Conservation (phyloP, 352 stramenopile species). For the Elongisporangium senticosum region DNA sequence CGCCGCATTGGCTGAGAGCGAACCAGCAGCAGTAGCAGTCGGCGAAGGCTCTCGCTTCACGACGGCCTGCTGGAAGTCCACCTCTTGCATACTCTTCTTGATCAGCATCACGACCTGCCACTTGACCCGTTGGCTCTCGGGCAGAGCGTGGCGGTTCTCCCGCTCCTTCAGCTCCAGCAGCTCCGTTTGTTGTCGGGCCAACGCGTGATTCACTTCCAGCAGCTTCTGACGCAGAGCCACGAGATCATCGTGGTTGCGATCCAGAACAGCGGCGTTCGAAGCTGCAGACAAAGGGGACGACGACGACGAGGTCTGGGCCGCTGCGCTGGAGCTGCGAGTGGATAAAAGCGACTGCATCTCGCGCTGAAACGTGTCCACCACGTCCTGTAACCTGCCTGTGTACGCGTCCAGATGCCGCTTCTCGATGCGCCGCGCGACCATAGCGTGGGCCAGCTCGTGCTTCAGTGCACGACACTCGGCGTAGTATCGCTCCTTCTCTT, state of each 20-base stretch:
- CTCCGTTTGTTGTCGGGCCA: constrained; percentile 57
- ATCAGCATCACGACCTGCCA: constrained; percentile 53
- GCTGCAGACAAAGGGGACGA: constrained; percentile 8
- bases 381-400: constrained; percentile 38
- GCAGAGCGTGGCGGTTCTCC: constrained; percentile 50
- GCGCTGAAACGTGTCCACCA: constrained; percentile 53
- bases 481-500: constrained; percentile 71
- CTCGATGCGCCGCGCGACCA: constrained; percentile 41
- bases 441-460: constrained; percentile 48
- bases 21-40: background rate
- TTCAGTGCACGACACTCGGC: constrained; percentile 55
- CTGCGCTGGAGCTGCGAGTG: background rate
- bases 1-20: background rate
- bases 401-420: constrained; percentile 31
- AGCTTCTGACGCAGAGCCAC: constrained; percentile 53
- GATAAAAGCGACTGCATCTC: constrained; percentile 41
- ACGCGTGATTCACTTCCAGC: constrained; percentile 54
- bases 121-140: constrained; percentile 61
- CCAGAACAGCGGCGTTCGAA: background rate
- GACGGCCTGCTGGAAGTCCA: constrained; percentile 44
- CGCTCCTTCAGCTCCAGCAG: constrained; percentile 61
- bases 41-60: background rate
- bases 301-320: constrained; percentile 1
- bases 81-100: constrained; percentile 53
- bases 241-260: constrained; percentile 37